Evolutionary conservation across 768 basidiomycete genomes (phyloP).

Genomic region (Suillus ampliporus): DNA sequence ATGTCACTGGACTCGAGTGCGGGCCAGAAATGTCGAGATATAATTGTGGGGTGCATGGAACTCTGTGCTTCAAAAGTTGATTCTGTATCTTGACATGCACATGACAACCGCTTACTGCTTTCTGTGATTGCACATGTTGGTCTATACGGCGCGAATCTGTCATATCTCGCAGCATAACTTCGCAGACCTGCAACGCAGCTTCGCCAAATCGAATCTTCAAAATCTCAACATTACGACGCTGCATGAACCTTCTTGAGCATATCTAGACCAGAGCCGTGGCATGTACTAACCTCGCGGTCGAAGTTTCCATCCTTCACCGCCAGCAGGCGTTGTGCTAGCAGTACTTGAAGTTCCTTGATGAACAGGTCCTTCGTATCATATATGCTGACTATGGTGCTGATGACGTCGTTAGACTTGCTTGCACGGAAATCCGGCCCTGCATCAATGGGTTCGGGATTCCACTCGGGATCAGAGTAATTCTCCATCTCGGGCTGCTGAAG

Average conservation of each 20-base stretch:
- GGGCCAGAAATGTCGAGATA: conserved; percentile 97
- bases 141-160: conserved; percentile 92
- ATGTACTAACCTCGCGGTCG: conserved; percentile 60
- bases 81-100: background rate
- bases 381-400: conserved; percentile 96
- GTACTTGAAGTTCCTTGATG: conserved; percentile 91
- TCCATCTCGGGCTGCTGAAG: conserved; percentile 79
- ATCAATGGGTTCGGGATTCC: conserved; percentile 96
- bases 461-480: conserved; percentile 89
- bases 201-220: conserved; percentile 97
- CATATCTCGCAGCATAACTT: conserved; percentile 98
- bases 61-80: conserved; percentile 47
- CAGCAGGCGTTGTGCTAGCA: conserved; percentile 87
- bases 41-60: conserved; percentile 84
- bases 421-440: conserved; percentile 95
- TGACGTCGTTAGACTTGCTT: conserved; percentile 90
- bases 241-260: conserved; percentile 16
- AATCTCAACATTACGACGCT: conserved; percentile 93
- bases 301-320: conserved; percentile 79
- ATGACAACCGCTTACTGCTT: conserved; percentile 50
- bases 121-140: conserved; percentile 81
- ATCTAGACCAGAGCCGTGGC: background rate
- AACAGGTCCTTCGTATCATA: conserved; percentile 98
- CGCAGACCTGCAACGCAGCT: conserved; percentile 89
- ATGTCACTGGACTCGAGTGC: conserved; percentile 74